Evolutionary conservation across 352 stramenopile species (phyloP).

Genomic region (Globisporangium yorkense): DNA sequence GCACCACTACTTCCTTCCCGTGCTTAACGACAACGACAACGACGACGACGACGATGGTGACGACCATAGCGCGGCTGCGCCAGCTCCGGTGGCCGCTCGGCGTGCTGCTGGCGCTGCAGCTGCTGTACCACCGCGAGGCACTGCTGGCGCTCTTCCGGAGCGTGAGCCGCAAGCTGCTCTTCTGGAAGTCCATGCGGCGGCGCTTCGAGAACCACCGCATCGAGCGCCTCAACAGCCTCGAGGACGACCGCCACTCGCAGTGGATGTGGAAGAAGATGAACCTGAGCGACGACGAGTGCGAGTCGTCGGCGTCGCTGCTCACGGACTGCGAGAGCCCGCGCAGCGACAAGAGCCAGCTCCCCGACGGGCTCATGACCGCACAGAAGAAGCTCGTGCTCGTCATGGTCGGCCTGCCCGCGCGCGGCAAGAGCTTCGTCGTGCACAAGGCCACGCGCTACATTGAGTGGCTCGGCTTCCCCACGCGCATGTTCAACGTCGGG

Average conservation of each 20-base stretch:
- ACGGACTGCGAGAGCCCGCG: slow-evolving; percentile 6
- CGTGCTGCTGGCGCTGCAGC: slow-evolving; percentile 27
- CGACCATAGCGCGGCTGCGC: slow-evolving; percentile 1
- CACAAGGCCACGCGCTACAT: slow-evolving; percentile 92
- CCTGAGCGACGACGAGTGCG: slow-evolving; percentile 19
- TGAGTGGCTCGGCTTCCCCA: slow-evolving; percentile 88
- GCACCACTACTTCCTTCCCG: too few relatives aligned
- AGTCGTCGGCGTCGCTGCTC: slow-evolving; percentile 16
- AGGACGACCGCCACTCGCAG: slow-evolving; percentile 57
- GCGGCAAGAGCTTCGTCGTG: slow-evolving; percentile 95
- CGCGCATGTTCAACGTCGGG: slow-evolving; percentile 94
- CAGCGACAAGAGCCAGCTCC: slow-evolving; percentile 15
- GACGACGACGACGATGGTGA: neutral
- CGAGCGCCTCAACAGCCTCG: slow-evolving; percentile 58
- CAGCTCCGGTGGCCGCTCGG: slow-evolving; percentile 14
- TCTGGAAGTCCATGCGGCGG: slow-evolving; percentile 69
- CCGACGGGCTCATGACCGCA: slow-evolving; percentile 57
- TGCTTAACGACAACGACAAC: neutral
- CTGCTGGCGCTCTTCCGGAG: slow-evolving; percentile 35
- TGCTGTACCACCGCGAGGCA: slow-evolving; percentile 45
- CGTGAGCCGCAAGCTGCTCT: slow-evolving; percentile 46
- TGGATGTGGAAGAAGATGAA: slow-evolving; percentile 67
- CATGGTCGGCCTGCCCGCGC: slow-evolving; percentile 91
- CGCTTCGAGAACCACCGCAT: slow-evolving; percentile 71
- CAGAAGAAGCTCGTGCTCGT: slow-evolving; percentile 91